phyloP scores from a whole-genome alignment of 192 early-diverging fungal species.

The Gamsiella multidivaricata region DNA sequence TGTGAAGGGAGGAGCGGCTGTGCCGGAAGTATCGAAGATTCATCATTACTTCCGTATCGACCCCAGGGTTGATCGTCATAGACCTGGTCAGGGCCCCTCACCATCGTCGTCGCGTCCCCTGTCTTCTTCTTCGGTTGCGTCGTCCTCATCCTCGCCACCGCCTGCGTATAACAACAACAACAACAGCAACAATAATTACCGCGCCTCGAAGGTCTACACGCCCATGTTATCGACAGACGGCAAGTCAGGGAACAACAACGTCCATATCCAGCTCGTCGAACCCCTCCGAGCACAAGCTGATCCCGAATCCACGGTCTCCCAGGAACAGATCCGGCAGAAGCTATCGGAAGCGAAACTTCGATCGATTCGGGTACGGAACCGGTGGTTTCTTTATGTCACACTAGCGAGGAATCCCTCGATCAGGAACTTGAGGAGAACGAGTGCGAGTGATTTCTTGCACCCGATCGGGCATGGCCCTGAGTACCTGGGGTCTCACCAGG shows the following conservation, averaged over 20 bases:
- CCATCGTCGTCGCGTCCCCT: background rate
- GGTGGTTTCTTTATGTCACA: constrained; percentile 47
- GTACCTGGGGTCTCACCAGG: constrained; percentile 21
- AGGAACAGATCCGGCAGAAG: constrained; percentile 37
- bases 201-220: constrained; percentile 14
- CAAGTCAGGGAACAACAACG: background rate
- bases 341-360: constrained; percentile 39
- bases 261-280: constrained; percentile 3
- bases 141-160: constrained; percentile 22
- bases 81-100: constrained; percentile 3
- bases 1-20: constrained; percentile 11
- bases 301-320: constrained; percentile 12
- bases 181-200: background rate
- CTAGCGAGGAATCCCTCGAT: constrained; percentile 35
- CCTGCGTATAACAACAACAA: constrained; percentile 16
- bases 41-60: constrained; percentile 48
- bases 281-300: background rate
- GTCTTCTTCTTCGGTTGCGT: background rate
- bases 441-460: constrained; percentile 26
- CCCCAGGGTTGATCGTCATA: constrained; percentile 24
- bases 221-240: constrained; percentile 4
- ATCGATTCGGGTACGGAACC: constrained; percentile 41
- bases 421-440: constrained; percentile 17
- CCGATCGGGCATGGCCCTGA: constrained; percentile 27
- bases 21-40: constrained; percentile 31